phyloP scores from a whole-genome alignment of 2,329 filamentous ascomycete species.

The Leptographium galeiforme region DNA sequence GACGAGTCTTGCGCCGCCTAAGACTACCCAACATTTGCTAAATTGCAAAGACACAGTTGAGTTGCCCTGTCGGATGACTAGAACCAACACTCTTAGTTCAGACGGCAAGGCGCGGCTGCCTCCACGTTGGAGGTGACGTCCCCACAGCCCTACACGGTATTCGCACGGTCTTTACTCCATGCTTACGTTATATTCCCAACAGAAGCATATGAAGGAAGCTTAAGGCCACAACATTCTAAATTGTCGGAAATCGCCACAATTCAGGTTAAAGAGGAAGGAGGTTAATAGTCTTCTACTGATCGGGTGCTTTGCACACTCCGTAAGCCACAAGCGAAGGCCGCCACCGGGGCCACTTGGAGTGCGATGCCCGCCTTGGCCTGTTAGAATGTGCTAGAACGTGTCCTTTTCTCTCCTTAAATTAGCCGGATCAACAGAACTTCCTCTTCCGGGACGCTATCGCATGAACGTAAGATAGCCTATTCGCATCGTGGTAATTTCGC shows the following conservation, averaged over 20 bases:
- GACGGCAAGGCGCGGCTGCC: no score
- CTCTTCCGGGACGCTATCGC: not conserved
- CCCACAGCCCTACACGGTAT: not conserved
- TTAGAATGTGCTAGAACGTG: slow-evolving; percentile 8
- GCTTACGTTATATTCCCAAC: no score
- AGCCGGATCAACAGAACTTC: slow-evolving; percentile 2
- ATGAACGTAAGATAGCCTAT: not conserved
- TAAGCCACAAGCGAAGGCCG: not conserved
- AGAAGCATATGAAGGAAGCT: no score
- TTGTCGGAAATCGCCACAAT: not conserved
- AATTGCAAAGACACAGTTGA: no score
- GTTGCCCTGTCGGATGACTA: no score
- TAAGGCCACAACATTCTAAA: no score
- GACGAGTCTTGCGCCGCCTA: no score
- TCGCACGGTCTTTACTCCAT: no score
- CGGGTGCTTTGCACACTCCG: not conserved
- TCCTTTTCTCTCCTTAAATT: slow-evolving; percentile 3
- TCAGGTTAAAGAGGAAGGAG: not conserved
- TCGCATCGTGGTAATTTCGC: not conserved
- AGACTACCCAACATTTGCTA: no score
- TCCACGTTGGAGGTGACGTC: no score
- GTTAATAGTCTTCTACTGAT: not conserved
- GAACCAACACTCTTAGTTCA: no score
- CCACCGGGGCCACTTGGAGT: not conserved
- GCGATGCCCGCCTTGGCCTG: not conserved